Base-by-base conservation (phyloP, 2,329 filamentous ascomycete genomes). In the Ceratocystis colombiana region DNA sequence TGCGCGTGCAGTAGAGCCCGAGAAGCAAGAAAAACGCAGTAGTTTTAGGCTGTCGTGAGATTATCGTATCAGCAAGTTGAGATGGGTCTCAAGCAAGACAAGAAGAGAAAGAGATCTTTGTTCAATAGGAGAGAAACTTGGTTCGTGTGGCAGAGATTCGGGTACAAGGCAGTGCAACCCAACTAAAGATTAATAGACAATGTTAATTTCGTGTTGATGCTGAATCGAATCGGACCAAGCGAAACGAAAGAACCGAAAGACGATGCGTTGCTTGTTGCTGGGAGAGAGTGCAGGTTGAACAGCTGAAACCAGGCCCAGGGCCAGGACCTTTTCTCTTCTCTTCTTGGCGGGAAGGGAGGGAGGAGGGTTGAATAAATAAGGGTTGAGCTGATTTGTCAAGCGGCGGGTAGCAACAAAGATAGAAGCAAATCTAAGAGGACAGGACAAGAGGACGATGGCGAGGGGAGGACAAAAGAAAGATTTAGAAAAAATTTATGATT, bases 211-310 rank as follows among this genome's bases (percentile, higher is more conserved):
- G 37, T 41, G 48, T 7, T 12, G 5, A 17, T 57, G 53, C 28
- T 30, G 22, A 30, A 28, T 30, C 15, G 10, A n/a, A 8, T 59
- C 55, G 55, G 55, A 37, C 15, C 55, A 59, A 37, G 55, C 55
- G 55, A 59, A 59, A 59, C 55, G 28, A 59, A 59, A 57, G 25
- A 57, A 28, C 45, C 37, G 41, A 63, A 48, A 46, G 61, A 63
- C 61, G 61, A 63, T 63, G 61, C 45, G 45, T 46, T 50, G 45
- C 44, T 62, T 8, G 55, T 28, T 53, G 48, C 37, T 41, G 10
- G 37, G 37, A 41, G 55, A 59, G 25, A 37, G 28, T 57, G 25
- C 25, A 59, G 33, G 55, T 59, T 59, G 6, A 7, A 30, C 15
- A 59, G 55, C 55, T 59, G 55, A 59, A 59, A 59, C 55, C 55